Conservation (phyloP, 164 flowering plant species). For the Saururus chinensis region DNA sequence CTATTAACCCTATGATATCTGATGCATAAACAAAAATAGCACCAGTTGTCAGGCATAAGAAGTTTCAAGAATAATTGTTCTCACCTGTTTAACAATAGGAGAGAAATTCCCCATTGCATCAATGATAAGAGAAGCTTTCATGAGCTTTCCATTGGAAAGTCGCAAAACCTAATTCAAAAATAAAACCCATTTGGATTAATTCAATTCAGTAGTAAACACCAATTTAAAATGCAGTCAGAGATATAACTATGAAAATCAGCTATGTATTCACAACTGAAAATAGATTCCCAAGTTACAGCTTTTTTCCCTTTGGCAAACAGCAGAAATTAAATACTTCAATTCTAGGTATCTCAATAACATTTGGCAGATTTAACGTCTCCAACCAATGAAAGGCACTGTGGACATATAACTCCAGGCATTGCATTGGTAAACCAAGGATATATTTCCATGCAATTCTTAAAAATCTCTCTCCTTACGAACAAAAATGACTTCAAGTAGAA, state of each 20-base stretch:
- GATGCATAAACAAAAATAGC: too few species aligned
- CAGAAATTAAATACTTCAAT: too few species aligned
- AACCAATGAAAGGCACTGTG: too few species aligned
- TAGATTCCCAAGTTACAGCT: too few species aligned
- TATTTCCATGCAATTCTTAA: not conserved
- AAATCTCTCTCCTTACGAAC: not conserved
- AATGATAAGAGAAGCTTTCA: slow-evolving; percentile 64
- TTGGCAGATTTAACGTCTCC: too few species aligned
- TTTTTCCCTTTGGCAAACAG: too few species aligned
- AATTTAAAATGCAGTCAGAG: not conserved
- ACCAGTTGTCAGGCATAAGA: not conserved
- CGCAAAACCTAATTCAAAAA: slow-evolving; percentile 38
- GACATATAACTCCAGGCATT: too few species aligned
- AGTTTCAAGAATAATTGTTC: not conserved
- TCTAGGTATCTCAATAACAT: too few species aligned
- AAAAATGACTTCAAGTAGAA: not conserved
- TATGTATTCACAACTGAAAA: too few species aligned
- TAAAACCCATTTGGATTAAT: not conserved
- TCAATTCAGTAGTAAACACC: not conserved
- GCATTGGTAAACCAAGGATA: not conserved
- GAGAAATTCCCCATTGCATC: slow-evolving; percentile 99
- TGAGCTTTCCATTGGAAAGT: slow-evolving; percentile 43
- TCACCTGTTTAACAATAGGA: slow-evolving; percentile 88
- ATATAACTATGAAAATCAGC: too few species aligned
- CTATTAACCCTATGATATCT: too few species aligned